Evolutionary conservation across 139 green algal species (phyloP).

Genomic region (Yamagishiella unicocca): DNA sequence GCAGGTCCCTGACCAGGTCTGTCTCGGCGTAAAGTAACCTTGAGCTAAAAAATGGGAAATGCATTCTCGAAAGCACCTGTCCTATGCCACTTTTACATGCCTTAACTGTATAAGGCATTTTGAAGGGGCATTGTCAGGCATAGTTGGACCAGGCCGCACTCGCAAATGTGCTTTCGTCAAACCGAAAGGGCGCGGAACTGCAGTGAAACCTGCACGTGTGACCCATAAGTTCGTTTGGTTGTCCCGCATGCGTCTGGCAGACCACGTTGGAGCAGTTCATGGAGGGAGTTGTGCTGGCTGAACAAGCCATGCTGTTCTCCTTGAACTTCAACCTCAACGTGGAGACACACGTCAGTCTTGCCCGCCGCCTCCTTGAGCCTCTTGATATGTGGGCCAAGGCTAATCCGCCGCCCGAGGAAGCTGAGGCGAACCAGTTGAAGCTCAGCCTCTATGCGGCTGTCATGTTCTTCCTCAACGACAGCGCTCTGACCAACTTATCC

Average conservation of each 20-base stretch:
- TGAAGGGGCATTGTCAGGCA: too few species aligned
- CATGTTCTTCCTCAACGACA: constrained; percentile 46
- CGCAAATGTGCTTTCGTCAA: too few species aligned
- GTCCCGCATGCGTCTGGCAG: neutral
- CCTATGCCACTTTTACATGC: too few species aligned
- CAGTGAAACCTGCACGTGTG: neutral
- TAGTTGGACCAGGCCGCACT: too few species aligned
- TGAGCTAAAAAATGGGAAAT: too few species aligned
- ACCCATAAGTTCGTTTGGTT: neutral
- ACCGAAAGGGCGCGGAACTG: too few species aligned
- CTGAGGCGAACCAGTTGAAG: constrained; percentile 26
- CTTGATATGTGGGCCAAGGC: neutral
- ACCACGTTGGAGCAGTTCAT: constrained; percentile 37
- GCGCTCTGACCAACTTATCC: neutral
- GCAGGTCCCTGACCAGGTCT: constrained; percentile 24
- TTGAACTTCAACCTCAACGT: constrained; percentile 51
- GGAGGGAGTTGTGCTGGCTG: constrained; percentile 29
- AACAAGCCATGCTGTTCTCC: constrained; percentile 44
- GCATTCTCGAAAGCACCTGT: too few species aligned
- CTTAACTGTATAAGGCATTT: too few species aligned
- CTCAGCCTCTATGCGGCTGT: neutral
- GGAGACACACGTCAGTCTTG: constrained; percentile 29
- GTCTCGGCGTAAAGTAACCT: neutral
- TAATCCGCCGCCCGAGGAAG: constrained; percentile 4
- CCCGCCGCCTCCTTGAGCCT: constrained; percentile 9